Evolutionary conservation across 345 rosid species (phyloP).

Genomic region (Hibiscus trionum): DNA sequence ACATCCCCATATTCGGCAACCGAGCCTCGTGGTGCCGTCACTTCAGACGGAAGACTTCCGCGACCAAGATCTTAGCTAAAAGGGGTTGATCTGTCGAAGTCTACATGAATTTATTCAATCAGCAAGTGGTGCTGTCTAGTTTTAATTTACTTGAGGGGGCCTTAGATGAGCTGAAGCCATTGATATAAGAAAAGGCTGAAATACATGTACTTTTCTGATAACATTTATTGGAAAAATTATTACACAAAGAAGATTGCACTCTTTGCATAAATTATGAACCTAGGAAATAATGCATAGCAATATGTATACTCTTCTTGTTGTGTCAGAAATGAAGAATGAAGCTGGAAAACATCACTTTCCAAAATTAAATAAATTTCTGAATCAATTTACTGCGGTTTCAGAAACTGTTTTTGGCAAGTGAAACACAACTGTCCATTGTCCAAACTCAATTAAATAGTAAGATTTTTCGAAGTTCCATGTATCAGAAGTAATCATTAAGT

Average conservation of each 20-base stretch:
- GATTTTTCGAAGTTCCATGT: neutral
- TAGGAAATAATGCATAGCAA: neutral
- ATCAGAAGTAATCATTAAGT: neutral
- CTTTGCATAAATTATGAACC: neutral
- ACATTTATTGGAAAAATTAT: neutral
- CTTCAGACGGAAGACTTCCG: neutral
- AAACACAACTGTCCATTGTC: neutral
- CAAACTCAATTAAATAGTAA: neutral
- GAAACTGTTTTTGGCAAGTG: neutral
- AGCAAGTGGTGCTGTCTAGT: constrained; percentile 9
- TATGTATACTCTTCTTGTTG: neutral
- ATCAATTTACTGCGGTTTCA: neutral
- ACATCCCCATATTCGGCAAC: neutral
- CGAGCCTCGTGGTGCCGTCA: neutral
- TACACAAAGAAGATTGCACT: neutral
- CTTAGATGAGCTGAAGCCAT: neutral
- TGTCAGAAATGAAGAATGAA: constrained; percentile 1
- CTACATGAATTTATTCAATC: neutral
- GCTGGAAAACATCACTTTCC: neutral
- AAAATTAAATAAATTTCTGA: neutral
- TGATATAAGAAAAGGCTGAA: neutral
- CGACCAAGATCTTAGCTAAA: constrained; percentile 14
- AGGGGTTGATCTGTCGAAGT: constrained; percentile 12
- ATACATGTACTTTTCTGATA: neutral
- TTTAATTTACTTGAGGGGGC: constrained; percentile 3